Evolutionary conservation across 331 rosid genomes (phyloP), one percentile per base, ranked within the genome.

Genomic region (Pyracantha coccinea): DNA sequence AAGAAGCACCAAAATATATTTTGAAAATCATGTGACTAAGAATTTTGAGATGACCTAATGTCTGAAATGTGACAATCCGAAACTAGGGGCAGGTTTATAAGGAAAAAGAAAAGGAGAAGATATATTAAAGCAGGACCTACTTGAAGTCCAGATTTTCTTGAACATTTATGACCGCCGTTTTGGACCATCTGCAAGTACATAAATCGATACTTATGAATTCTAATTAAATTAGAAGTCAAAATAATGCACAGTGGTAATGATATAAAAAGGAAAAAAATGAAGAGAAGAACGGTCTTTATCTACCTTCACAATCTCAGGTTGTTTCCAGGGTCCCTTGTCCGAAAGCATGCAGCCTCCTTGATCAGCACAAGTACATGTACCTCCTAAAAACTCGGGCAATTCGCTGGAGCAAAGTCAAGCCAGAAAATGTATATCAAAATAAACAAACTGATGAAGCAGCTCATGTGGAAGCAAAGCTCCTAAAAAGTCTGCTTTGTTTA

Each of bases 241-340:
- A 23, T 50, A 38, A 28, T 35, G 17, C 25, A 13, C 4, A 41
- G 38, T 15, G 15, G 13, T 17, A 59, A 59, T 72, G 50, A 23
- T 15, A 2, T 7, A 55, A 2, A 55, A 55, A 4, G 27, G 15
- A 16, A 57, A 32, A 20, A 23, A 69, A 35, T 0, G 13, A 28
- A n/a, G 20, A 50, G 28, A 60, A 73, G n/a, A 44, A 80, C 44
- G 68, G 24, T 41, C 55, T 16, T 6, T 50, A 50, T 44, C 72
- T 33, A 90, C 99, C 87, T 16, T 88, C 68, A 92, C 12, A 44
- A 90, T 80, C 68, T 86, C 86, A 13, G 79, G 69, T 79, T 94
- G 93, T 60, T 86, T 94, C 99, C 99, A 94, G 8, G 99, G 97
- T 63, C 96, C 99, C 83, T 90, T 94, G 33, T 94, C 96, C 38